Evolutionary conservation across 495 filamentous ascomycete genomes (phyloP).

Genomic region (Podospora conica): DNA sequence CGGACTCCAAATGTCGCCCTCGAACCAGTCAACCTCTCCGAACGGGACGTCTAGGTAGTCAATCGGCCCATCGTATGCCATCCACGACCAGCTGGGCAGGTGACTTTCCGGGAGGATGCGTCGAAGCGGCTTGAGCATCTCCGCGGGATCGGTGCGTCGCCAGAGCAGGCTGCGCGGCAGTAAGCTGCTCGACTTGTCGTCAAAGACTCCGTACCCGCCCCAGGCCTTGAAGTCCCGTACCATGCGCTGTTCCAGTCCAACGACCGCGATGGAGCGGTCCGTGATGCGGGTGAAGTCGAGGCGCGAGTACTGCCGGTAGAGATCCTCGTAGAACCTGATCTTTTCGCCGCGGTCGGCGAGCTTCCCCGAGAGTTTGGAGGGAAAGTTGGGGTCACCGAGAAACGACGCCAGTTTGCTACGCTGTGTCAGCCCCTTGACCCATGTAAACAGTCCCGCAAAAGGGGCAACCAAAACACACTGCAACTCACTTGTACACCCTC

Average conservation of each 20-base stretch:
- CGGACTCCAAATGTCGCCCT: constrained; percentile 6
- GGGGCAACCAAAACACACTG: neutral
- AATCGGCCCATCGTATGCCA: constrained; percentile 25
- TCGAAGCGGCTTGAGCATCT: constrained; percentile 4
- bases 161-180: constrained; percentile 22
- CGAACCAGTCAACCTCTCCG: constrained; percentile 17
- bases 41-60: constrained; percentile 19
- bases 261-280: constrained; percentile 30
- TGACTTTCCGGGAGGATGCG: neutral
- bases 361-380: constrained; percentile 11
- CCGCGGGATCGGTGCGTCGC: constrained; percentile 6
- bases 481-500: constrained; percentile 29
- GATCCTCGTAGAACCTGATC: constrained; percentile 24
- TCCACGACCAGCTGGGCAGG: constrained; percentile 28
- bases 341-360: constrained; percentile 14
- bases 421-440: neutral
- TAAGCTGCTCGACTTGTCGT: constrained; percentile 5
- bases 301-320: constrained; percentile 29
- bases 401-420: constrained; percentile 27
- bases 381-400: constrained; percentile 35
- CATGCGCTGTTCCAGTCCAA: constrained; percentile 29
- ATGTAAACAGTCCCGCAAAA: neutral
- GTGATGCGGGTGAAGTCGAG: constrained; percentile 20
- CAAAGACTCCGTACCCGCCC: constrained; percentile 23
- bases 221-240: constrained; percentile 10